Evolutionary conservation across 768 basidiomycete species (phyloP).

Genomic region (Hericium rajendrae): DNA sequence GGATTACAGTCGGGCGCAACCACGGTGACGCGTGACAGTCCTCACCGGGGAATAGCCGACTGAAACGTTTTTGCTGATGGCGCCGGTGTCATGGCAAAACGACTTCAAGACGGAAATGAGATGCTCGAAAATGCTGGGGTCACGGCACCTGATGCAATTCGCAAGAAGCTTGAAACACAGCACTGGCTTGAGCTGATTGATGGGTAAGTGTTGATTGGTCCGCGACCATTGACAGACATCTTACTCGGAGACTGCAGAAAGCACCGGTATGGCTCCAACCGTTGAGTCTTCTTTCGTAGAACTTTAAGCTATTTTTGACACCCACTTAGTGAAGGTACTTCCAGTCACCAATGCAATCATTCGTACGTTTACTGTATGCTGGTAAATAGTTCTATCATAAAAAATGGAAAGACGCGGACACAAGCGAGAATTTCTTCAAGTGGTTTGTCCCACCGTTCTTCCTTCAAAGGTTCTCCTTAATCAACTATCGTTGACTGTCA

Average conservation of each 20-base stretch:
- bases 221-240: too few relatives aligned
- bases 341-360: too few relatives aligned
- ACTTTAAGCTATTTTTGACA: not conserved
- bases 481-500: conserved; percentile 13
- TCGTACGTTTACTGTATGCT: too few relatives aligned
- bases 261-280: conserved; percentile 54
- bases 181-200: conserved; percentile 60
- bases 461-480: not conserved
- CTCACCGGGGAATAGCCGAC: too few relatives aligned
- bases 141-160: conserved; percentile 21
- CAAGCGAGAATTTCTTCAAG: conserved; percentile 56
- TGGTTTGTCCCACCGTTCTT: conserved; percentile 27
- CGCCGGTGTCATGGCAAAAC: conserved; percentile 30
- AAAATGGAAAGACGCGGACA: conserved; percentile 49
- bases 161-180: conserved; percentile 46
- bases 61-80: too few relatives aligned
- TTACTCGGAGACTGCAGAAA: conserved; percentile 25
- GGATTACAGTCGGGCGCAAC: too few relatives aligned
- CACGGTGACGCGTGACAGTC: too few relatives aligned
- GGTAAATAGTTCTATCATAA: conserved; percentile 43
- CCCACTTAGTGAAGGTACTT: conserved; percentile 34
- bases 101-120: conserved; percentile 35
- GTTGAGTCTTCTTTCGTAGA: conserved; percentile 17
- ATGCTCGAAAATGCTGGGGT: conserved; percentile 25
- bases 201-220: conserved; percentile 11